Base-by-base conservation (phyloP, 768 basidiomycete genomes). In the Basidioascus undulatus region DNA sequence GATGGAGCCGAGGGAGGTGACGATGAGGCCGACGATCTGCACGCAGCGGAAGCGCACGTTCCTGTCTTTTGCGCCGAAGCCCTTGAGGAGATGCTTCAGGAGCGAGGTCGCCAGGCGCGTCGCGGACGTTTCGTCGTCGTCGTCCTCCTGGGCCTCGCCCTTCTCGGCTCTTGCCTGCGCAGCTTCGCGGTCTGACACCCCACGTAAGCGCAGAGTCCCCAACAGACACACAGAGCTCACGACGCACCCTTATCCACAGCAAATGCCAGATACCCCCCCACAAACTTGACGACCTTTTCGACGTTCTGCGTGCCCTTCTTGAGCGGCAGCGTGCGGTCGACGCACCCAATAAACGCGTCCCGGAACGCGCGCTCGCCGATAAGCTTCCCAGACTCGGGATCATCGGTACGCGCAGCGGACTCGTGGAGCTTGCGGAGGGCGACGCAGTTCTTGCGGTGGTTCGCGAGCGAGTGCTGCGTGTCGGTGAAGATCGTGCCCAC, bases 401-500 rank as follows among this genome's bases (percentile, higher is more conserved):
- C 45, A 5, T 40, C 35, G 8, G 41, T 39, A 2, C 32, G 15
- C 45, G 74, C 64, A 3, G 62, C 69, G 48, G 64, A 60, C 12
- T 59, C 50, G 1, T 87, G 82, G 32, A 87, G 58, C 55, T 82
- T 82, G 62, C 80, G 65, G 3, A 92, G 67, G 0, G 72, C 71
- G 32, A 82, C 74, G 38, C 74, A 62, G 59, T 92, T 89, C 65
- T 92, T 92, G 46, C 75, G 72, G 57, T 94, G 86, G 55, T 81
- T 84, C 8, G 78, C 72, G 12, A 65, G 57, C 0, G 75, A 70
- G 6, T 55, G 60, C 55, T 86, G 81, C 0, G 65, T 77, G 58
- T 89, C 78, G 23, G 77, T 71, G 46, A 87, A 80, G 33, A 84
- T 78, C n/a, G n/a, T n/a, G n/a, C n/a, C n/a, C n/a, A n/a, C n/a